Conservation (phyloP, 2,329 filamentous ascomycete species). For the Graphiopsis chlorocephala region DNA sequence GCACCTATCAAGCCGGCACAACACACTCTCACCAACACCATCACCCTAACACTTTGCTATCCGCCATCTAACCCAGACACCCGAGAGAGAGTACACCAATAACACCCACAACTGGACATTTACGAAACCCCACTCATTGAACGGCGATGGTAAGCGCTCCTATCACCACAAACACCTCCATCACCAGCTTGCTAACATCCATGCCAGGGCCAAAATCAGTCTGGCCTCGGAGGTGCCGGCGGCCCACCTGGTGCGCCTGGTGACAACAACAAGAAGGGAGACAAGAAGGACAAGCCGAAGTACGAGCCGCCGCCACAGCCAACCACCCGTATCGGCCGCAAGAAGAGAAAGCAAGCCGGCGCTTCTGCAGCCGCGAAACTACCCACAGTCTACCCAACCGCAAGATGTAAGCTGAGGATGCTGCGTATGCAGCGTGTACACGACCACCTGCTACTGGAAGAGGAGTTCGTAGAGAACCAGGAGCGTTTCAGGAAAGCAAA, state of each 20-base stretch:
- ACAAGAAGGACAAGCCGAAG: constrained; percentile 97
- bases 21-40: constrained; percentile 11
- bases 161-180: not conserved
- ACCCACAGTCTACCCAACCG: constrained; percentile 88
- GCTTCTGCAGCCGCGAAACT: constrained; percentile 94
- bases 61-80: not conserved
- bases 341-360: constrained; percentile 95
- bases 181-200: constrained; percentile 17
- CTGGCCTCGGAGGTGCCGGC: constrained; percentile 67
- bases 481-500: constrained; percentile 93
- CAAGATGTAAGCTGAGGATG: constrained; percentile 94
- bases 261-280: constrained; percentile 86
- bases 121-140: not conserved
- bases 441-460: constrained; percentile 92
- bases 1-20: not conserved
- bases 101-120: not conserved
- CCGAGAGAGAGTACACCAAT: not conserved
- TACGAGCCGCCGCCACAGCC: constrained; percentile 97
- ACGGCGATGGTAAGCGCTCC: constrained; percentile 14
- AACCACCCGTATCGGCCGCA: constrained; percentile 92
- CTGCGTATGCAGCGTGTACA: constrained; percentile 98
- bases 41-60: constrained; percentile 9
- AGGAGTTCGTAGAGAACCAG: constrained; percentile 99
- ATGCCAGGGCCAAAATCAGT: constrained; percentile 75
- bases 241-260: constrained; percentile 64